Base-by-base conservation (phyloP, 1,139 yeast species). In the Protomyces inouyei region DNA sequence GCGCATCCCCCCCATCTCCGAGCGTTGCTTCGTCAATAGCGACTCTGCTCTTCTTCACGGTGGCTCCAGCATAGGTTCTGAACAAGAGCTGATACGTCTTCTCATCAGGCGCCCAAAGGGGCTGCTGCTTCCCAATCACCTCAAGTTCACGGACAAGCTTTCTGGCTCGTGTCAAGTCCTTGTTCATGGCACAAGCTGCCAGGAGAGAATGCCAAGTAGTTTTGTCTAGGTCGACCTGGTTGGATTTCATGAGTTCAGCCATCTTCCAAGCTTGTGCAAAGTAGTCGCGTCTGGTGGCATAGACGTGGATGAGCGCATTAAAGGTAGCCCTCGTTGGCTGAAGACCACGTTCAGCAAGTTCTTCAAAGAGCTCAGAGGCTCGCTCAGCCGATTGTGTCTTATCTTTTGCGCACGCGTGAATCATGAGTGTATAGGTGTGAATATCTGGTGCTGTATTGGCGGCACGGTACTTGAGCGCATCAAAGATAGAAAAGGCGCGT, bases 381-480 rank as follows among this genome's bases (percentile, higher is more conserved):
- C 67, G 55, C 32, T 65, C 67, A 16, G 67, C 67, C 9, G 61
- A 60, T 10, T 45, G 60, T 21, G 21, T 23, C 23, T 52, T 28
- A 21, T 59, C 63, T 16, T 43, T 28, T n/a, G 64, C 35, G 43
- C 67, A 65, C 10, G 67, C 61, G 52, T 56, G 52, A 28, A 65
- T 65, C 63, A 65, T 55, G 38, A 65, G 59, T 6, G 66, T 48
- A 52, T 65, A 65, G 14, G 67, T 65, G 32, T 61, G 61, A 36
- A 57, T 60, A 46, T 65, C 67, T 10, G 67, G 67, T n/a, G 57
- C 61, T 12, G 55, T 37, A 16, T 35, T 23, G 21, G 51, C 18
- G n/a, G 61, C 53, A 10, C 54, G 55, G 40, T 60, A 65, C 45
- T 65, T 65, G 18, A 65, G 46, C 10, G 53, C 18, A 52, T 65